Evolutionary conservation across 805 yeast species (phyloP).

Genomic region (Myxozyma udenii): DNA sequence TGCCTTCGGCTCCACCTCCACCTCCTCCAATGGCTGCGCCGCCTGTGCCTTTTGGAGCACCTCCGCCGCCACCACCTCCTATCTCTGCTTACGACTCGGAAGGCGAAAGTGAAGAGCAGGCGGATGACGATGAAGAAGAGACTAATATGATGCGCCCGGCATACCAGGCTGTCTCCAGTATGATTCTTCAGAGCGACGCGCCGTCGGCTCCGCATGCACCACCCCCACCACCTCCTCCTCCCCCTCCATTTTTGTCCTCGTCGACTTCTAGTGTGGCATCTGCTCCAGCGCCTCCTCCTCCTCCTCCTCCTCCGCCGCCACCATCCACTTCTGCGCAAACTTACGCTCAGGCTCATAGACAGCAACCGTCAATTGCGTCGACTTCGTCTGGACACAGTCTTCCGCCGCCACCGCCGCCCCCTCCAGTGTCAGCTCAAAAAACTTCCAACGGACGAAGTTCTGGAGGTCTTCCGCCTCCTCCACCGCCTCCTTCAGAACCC

Average conservation of each 20-base stretch:
- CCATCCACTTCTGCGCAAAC: slow-evolving; percentile 18
- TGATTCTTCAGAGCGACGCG: slow-evolving; percentile 3
- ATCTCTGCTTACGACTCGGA: slow-evolving; percentile 14
- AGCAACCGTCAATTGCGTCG: slow-evolving; percentile 40
- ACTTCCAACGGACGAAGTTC: slow-evolving; percentile 14
- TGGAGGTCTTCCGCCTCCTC: slow-evolving; percentile 31
- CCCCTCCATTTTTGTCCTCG: slow-evolving; percentile 39
- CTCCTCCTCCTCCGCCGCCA: slow-evolving; percentile 25
- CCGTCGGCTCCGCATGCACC: slow-evolving; percentile 21
- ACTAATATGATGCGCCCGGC: slow-evolving; percentile 1
- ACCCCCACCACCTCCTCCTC: slow-evolving; percentile 36
- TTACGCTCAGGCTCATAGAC: no score
- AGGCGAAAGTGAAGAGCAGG: no score
- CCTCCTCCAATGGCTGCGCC: slow-evolving; percentile 10
- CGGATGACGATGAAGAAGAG: slow-evolving; percentile 12
- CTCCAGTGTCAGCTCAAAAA: slow-evolving; percentile 17
- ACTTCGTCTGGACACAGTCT: slow-evolving; percentile 16
- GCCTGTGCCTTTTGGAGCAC: slow-evolving; percentile 8
- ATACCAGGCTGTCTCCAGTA: slow-evolving; percentile 3
- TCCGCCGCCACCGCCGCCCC: slow-evolving; percentile 18
- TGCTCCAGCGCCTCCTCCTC: slow-evolving; percentile 38
- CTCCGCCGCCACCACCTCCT: slow-evolving; percentile 30
- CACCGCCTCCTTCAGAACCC: slow-evolving; percentile 36
- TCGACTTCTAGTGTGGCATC: slow-evolving; percentile 35
- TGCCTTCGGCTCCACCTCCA: slow-evolving; percentile 32